phyloP scores from a whole-genome alignment of 768 basidiomycete genomes.

The Leucosporidium creatinivorum region DNA sequence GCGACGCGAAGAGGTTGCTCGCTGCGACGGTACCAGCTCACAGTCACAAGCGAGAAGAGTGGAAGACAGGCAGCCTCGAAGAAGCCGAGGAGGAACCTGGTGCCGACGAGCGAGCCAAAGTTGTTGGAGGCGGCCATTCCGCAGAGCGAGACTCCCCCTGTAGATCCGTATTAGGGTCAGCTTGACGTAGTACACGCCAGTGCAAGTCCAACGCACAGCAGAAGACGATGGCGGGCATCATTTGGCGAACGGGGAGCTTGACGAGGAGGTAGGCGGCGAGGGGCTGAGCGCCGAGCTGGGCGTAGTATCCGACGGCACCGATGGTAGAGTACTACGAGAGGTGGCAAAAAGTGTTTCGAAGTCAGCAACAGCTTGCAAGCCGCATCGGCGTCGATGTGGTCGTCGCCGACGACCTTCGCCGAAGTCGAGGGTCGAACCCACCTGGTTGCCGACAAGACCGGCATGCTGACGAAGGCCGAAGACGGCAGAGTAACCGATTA shows the following conservation, averaged over 20 bases:
- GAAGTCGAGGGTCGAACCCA: too few species aligned
- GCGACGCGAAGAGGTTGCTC: conserved; percentile 37
- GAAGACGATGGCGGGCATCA: conserved; percentile 30
- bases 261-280: conserved; percentile 29
- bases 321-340: conserved; percentile 36
- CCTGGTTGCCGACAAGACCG: conserved; percentile 24
- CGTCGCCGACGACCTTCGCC: too few species aligned
- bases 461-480: conserved; percentile 35
- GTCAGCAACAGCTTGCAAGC: too few species aligned
- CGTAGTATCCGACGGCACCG: conserved; percentile 28
- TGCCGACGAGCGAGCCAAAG: conserved; percentile 37
- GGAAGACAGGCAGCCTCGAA: conserved; percentile 42
- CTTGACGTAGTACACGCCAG: background rate
- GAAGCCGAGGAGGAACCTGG: conserved; percentile 42
- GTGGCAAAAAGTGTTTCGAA: too few species aligned
- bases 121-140: conserved; percentile 38
- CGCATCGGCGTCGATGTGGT: too few species aligned
- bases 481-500: conserved; percentile 38
- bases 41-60: conserved; percentile 42
- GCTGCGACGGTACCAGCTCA: conserved; percentile 36
- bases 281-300: conserved; percentile 23
- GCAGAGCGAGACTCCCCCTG: conserved; percentile 30
- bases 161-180: conserved; percentile 7
- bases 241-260: conserved; percentile 7
- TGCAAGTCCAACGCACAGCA: background rate